Conservation (phyloP, 2,329 filamentous ascomycete species). For the Onygena corvina region DNA sequence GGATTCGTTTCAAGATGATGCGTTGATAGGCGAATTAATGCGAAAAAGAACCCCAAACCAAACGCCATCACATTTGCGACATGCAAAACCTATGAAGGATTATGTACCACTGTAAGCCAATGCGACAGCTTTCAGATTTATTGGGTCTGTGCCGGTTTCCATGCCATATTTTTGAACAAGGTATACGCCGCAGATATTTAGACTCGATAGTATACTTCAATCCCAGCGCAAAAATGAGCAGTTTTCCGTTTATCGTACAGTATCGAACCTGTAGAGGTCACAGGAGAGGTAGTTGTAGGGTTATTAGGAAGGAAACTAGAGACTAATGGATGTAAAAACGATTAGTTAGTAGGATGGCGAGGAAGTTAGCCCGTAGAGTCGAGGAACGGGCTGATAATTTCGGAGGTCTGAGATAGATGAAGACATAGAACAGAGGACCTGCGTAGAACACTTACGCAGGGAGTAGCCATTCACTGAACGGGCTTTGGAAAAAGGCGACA, state of each 20-base stretch:
- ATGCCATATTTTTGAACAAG: background rate
- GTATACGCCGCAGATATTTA: background rate
- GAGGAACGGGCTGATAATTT: background rate
- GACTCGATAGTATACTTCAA: background rate
- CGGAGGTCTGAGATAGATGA: no score
- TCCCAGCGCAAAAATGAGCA: background rate
- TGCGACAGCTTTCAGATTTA: background rate
- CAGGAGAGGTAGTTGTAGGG: background rate
- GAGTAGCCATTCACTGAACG: slow-evolving; percentile 55
- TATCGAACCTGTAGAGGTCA: background rate
- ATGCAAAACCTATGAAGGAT: background rate
- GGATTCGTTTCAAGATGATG: background rate
- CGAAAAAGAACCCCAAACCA: background rate
- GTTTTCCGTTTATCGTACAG: background rate
- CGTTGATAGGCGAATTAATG: slow-evolving; percentile 1
- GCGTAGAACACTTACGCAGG: slow-evolving; percentile 41
- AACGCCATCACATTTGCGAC: slow-evolving; percentile 1
- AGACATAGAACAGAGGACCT: background rate
- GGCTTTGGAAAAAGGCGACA: slow-evolving; percentile 55
- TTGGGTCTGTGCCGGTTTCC: no score
- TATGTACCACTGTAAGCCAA: background rate
- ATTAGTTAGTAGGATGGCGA: background rate
- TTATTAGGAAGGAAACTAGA: background rate
- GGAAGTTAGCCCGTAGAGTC: background rate
- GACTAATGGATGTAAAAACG: background rate